Base-by-base conservation (phyloP, 345 rosid genomes). In the Hirschfeldia incana region DNA sequence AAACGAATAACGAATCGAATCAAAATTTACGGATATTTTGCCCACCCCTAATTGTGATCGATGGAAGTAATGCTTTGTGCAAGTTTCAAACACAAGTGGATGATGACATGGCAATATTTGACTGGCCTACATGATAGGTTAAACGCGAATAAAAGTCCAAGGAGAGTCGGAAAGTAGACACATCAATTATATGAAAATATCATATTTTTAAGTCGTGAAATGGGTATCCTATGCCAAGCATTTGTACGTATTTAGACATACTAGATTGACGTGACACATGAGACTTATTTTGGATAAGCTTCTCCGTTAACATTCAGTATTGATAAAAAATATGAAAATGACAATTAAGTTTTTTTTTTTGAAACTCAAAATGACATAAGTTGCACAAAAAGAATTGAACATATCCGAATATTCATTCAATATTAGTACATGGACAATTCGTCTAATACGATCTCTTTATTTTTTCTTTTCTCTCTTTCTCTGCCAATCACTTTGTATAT, bases 181-280 rank as follows among this genome's bases (percentile, higher is more conserved):
- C 69, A 53, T 53, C 75, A 79, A 69, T 74, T 61, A 79, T 59
- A 79, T 79, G 78, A 79, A 69, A 66, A 72, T 17, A 4, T 59
- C 58, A 29, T 66, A 55, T 65, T 57, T 49, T 76, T 33, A 79
- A 67, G 21, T 7, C 30, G 30, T 74, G 46, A 61, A 74, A 79
- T 79, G 78, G 15, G 82, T 79, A 79, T 79, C 82, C 82, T 62
- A 79, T 79, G 82, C 78, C 1, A 69, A 74, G 1, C 15, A 51
- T 74, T 79, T 79, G 82, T 79, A 79, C 70, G 82, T 74, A 79
- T 69, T 69, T 73, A 61, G 62, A 73, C 82, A 73, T 59, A 46
- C 59, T n/a, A 73, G 65, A 68, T 21, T 73, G 78, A 73, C 67
- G 82, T 73, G 82, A 67, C 78, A 61, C 39, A 33, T 46, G 78